Base-by-base conservation (phyloP, 345 rosid genomes). In the Erucastrum elatum region DNA sequence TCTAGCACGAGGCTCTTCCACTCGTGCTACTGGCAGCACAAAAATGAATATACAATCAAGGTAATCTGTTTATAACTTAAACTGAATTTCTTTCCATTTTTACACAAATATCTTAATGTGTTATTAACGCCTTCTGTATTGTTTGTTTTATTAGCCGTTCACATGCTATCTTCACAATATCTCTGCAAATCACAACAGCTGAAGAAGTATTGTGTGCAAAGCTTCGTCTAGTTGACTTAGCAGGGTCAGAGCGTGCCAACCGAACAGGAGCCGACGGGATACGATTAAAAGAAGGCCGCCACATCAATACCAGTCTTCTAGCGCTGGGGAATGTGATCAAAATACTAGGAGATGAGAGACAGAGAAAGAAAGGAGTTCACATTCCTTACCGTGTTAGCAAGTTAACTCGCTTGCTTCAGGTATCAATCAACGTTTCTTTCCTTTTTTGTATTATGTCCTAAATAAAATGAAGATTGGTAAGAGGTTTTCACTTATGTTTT, bases 361-460 rank as follows among this genome's bases (percentile, higher is more conserved):
- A 88, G 85, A 84, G 97, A 65, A 95, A 87, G 85, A 97, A 95
- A 85, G 99, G 99, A 30, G 97, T 93, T 29, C 97, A 92, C 33
- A 87, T 93, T 65, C 99, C 99, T 21, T 95, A 93, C 55, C 97
- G 99, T 53, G 99, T 91, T 73, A 95, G 98, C 98, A 95, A 95
- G 87, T 83, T 95, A 89, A 95, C 99, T 34, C 95, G 99, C 62
- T 87, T 95, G 85, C 83, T 95, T 16, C 98, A 93, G 97, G 99
- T 79, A 85, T 51, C 60, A 7, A 85, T 51, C 60, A 9, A 58
- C 4, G 8, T 55, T 53, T 17, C 53, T 39, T 39, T 39, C 0
- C 0, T 37, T 39, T 39, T 39, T 37, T 8, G 10, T 44, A 44
- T 11, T 44, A 3, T 49, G 55, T 49, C 55, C 16, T 49, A 49